A percentile compares a stretch with the other conserved stretches of the same genome.
Conservation (phyloP, 176 grass and related monocot species). For the Panicum miliaceum region DNA sequence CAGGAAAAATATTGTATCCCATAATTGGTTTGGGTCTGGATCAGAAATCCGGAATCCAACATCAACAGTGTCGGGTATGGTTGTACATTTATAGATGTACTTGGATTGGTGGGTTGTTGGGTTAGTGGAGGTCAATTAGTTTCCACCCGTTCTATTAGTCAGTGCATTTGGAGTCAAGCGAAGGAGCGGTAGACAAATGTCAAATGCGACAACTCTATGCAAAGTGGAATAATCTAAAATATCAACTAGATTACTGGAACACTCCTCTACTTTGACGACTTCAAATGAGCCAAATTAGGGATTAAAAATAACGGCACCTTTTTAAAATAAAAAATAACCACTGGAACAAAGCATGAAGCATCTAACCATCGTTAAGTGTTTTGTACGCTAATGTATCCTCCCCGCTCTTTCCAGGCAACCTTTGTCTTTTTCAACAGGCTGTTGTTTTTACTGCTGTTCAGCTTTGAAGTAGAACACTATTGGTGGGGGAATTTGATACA, state of each 20-base stretch:
- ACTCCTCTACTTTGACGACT: slow-evolving; percentile 46
- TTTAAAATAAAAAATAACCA: slow-evolving; percentile 26
- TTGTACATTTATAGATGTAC: slow-evolving; percentile 30
- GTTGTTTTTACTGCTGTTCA: slow-evolving; percentile 23
- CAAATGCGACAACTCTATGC: slow-evolving; percentile 55
- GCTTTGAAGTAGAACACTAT: slow-evolving; percentile 2
- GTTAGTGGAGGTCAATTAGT: slow-evolving; percentile 23
- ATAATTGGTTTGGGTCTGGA: slow-evolving; percentile 4
- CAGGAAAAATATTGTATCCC: slow-evolving; percentile 15
- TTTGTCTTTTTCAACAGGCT: slow-evolving; percentile 31
- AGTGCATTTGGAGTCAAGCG: slow-evolving; percentile 28
- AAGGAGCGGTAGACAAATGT: slow-evolving; percentile 51
- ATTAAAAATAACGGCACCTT: slow-evolving; percentile 15
- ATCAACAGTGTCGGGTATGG: slow-evolving; percentile 4
- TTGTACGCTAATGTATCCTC: slow-evolving; percentile 19
- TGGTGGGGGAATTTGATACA: slow-evolving; percentile 28
- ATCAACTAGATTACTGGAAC: slow-evolving; percentile 26
- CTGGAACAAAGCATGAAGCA: slow-evolving; percentile 32
- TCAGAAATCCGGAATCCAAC: slow-evolving; percentile 1
- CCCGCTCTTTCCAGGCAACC: slow-evolving; percentile 39
- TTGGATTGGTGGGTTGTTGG: slow-evolving; percentile 21
- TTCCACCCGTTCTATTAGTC: slow-evolving; percentile 2
- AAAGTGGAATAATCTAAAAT: slow-evolving; percentile 35
- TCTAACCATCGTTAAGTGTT: slow-evolving; percentile 21
- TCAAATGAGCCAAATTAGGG: slow-evolving; percentile 49